phyloP scores from a whole-genome alignment of 208 protist species.

The Trypanosomatidae sp. region DNA sequence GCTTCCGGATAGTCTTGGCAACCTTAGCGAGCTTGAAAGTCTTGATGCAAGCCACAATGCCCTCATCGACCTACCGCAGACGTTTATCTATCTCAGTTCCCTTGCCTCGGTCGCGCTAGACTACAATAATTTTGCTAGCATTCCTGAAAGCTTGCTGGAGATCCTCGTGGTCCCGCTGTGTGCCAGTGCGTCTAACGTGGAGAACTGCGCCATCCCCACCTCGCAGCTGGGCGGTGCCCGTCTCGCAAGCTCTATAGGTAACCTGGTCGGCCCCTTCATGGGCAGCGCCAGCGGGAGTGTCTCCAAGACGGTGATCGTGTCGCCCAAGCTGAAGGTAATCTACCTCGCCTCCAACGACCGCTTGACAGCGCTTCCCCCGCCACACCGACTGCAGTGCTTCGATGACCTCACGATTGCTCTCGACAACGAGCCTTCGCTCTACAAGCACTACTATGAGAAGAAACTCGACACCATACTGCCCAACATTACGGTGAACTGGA shows the following conservation, averaged over 20 bases:
- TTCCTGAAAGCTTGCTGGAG: constrained; percentile 70
- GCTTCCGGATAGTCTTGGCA: constrained; percentile 72
- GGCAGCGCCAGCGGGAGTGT: constrained; percentile 9
- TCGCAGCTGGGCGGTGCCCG: constrained; percentile 11
- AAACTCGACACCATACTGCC: constrained; percentile 60
- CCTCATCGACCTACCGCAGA: constrained; percentile 59
- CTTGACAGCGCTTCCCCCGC: constrained; percentile 53
- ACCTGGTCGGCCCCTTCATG: constrained; percentile 9
- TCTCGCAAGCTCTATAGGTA: constrained; percentile 10
- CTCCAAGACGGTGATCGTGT: constrained; percentile 18
- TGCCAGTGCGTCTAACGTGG: neutral
- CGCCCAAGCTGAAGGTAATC: constrained; percentile 62
- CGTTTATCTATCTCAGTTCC: constrained; percentile 60
- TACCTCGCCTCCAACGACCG: constrained; percentile 78
- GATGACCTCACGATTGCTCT: constrained; percentile 64
- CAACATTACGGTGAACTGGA: constrained; percentile 85
- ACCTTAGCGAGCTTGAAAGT: constrained; percentile 56
- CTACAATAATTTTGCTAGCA: constrained; percentile 81
- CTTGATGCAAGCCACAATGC: constrained; percentile 86
- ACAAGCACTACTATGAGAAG: constrained; percentile 50
- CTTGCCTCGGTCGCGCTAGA: constrained; percentile 67
- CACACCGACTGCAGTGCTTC: constrained; percentile 44
- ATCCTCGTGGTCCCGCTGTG: constrained; percentile 28
- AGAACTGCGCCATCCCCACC: neutral
- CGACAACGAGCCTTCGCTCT: constrained; percentile 88